These are phyloP conservation scores for Aphanomyces cochlioides DNA, from an alignment of 352 stramenopile species.

Conservation along the genomic window DNA sequence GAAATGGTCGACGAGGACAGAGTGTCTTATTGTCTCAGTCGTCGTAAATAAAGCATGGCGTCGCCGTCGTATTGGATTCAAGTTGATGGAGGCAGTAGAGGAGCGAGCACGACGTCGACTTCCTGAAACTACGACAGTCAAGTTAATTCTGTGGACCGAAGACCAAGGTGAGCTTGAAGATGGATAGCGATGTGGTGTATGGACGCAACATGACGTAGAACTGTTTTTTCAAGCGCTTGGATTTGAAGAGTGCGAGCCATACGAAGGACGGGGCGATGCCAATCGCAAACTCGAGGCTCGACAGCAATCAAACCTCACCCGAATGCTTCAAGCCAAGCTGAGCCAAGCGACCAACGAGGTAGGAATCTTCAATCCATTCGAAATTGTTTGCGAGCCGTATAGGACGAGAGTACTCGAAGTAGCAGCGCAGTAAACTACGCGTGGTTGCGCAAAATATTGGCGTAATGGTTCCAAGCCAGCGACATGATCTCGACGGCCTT, in stretches of 20 bases:
- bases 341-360: not conserved
- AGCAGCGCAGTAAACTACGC: not conserved
- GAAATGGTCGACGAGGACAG: not conserved
- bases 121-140: not conserved
- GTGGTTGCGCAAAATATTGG: constrained; percentile 6
- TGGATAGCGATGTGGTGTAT: not conserved
- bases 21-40: constrained; percentile 17
- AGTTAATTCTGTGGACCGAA: constrained; percentile 6
- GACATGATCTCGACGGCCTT: not conserved
- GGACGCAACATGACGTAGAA: not conserved
- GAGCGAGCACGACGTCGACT: not conserved
- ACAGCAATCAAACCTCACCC: not conserved
- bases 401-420: too few species aligned
- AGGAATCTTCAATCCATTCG: too few species aligned
- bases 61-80: not conserved
- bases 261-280: not conserved
- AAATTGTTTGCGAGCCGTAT: not conserved
- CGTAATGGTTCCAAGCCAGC: not conserved
- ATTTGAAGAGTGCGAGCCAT: not conserved
- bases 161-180: constrained; percentile 17
- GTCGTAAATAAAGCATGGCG: not conserved
- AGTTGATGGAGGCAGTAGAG: constrained; percentile 11
- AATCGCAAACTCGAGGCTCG: too few species aligned
- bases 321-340: not conserved
- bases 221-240: constrained; percentile 13